Evolutionary conservation across 208 protist species (phyloP), one percentile per base, ranked within the genome.

Genomic region (Trypanosoma avium): DNA sequence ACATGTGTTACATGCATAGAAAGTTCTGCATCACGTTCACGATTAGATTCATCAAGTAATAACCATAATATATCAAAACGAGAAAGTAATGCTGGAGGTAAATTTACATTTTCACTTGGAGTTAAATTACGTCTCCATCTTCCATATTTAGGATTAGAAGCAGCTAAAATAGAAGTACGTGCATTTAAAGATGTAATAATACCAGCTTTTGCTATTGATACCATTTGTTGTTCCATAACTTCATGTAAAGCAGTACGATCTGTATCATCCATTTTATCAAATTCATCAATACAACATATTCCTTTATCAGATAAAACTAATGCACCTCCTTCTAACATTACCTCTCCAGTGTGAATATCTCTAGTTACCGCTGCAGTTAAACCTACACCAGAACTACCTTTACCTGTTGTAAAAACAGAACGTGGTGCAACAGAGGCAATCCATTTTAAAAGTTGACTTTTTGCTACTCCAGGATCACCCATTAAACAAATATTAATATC

Each of bases 271-370:
- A 99, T 99, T 70, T 99, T 99, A 83, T 99, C 99, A 75, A 99
- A 99, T 81, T 99, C 99, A 78, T 99, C 99, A 62, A 99, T 99
- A 80, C 98, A 99, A 86, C 99, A 99, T 38, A 99, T 89, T 54
- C 99, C 99, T 21, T 93, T 84, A 73, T 99, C 98, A 29, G 87
- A 90, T 19, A 99, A 77, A 26, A 99, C 97, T 4, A 99, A 85
- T 6, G 98, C 98, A 58, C 98, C 95, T 36, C 86, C 92, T 74
- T 99, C 98, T 27, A 97, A 84, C 77, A 94, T 81, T 4, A 92
- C 83, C 56, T 99, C 98, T 19, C 88, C 79, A 5, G 98, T 99
- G 30, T 99, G 92, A 2, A 90, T 86, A 76, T 99, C 98, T 13
- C 85, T 89, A 0, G 93, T 97, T 17, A 99, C 96, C 35, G 98